Base-by-base conservation (phyloP, 306 rosid species). In the Cicer yamashitae region DNA sequence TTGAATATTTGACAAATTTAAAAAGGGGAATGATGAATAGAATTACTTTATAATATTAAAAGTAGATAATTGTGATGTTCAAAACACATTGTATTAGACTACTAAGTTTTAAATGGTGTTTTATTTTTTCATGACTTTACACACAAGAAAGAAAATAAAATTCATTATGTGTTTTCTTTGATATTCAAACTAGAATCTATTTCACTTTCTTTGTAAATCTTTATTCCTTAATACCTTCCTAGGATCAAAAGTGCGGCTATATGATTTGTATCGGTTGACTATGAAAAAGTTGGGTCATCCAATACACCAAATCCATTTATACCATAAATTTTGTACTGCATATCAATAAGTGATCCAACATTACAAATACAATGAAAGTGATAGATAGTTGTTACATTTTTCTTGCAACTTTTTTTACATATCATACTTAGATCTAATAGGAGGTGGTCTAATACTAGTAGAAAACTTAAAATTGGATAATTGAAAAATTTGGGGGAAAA, bases 241-340 rank as follows among this genome's bases (percentile, higher is more conserved):
- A 89, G 86, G 93, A 91, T 89, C 15, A 91, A 67, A 52, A 87
- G 47, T 8, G 93, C 84, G 17, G 93, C 91, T 89, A 87, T 87
- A 59, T 93, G 96, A 59, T 91, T 87, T 78, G 91, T 87, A 15
- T 93, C 91, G 8, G 93, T 91, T 60, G 96, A 82, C 43, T 84
- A 89, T 6, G 82, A 58, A 45, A 87, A 81, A 0, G 91, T 91
- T 58, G 96, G 88, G 57, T 89, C 96, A 73, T 89, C 96, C 50
- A 89, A 79, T 8, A 87, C 80, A 61, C 86, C 81, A 9, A 87
- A 43, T 1, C 89, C 89, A 37, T 77, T 44, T 2, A 88, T 81
- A 6, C 89, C 88, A 56, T 73, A 59, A 10, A 91, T 91, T 76
- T 13, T 91, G 58, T 85, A 83, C 25, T 86, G 78, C 43, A 67